Percentiles rank a stretch among this genome's conserved stretches.
Conservation (phyloP, 306 rosid species). For the Chamaecrista fasciculata region DNA sequence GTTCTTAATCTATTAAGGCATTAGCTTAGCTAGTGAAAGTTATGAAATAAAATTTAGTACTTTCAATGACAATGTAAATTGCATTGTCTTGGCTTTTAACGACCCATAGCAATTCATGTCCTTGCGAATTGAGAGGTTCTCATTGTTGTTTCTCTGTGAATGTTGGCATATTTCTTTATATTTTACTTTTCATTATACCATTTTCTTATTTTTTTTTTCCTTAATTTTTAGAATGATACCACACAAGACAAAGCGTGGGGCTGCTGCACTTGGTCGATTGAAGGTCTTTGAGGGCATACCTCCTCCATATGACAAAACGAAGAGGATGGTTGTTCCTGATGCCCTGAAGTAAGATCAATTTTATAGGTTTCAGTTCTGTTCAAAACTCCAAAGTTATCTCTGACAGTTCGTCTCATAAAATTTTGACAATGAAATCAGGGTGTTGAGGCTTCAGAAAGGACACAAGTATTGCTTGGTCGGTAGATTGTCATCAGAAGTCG, state of each 20-base stretch:
- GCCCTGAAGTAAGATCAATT: slow-evolving; percentile 36
- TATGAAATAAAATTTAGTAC: background rate
- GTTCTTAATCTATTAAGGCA: too few relatives aligned
- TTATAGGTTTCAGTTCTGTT: background rate
- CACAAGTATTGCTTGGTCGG: slow-evolving; percentile 50
- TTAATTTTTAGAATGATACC: slow-evolving; percentile 38
- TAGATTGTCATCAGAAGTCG: slow-evolving; percentile 45
- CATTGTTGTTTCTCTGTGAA: background rate
- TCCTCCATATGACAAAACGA: slow-evolving; percentile 38
- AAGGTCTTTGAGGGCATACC: slow-evolving; percentile 48
- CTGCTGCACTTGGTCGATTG: slow-evolving; percentile 44
- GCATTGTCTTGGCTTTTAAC: background rate
- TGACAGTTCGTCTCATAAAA: background rate
- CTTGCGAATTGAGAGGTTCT: background rate
- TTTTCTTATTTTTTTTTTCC: background rate
- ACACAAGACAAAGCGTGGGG: slow-evolving; percentile 48
- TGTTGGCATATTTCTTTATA: background rate
- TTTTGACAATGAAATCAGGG: slow-evolving; percentile 28
- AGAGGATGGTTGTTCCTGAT: slow-evolving; percentile 51
- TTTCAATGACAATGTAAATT: background rate
- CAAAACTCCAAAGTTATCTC: background rate
- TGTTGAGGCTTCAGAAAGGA: slow-evolving; percentile 49
- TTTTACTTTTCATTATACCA: background rate
- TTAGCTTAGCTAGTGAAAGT: too few relatives aligned
- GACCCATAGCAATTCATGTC: background rate